Evolutionary conservation across 805 yeast genomes (phyloP), one percentile per base, ranked within the genome.

Genomic region (Candida namnaoensis): DNA sequence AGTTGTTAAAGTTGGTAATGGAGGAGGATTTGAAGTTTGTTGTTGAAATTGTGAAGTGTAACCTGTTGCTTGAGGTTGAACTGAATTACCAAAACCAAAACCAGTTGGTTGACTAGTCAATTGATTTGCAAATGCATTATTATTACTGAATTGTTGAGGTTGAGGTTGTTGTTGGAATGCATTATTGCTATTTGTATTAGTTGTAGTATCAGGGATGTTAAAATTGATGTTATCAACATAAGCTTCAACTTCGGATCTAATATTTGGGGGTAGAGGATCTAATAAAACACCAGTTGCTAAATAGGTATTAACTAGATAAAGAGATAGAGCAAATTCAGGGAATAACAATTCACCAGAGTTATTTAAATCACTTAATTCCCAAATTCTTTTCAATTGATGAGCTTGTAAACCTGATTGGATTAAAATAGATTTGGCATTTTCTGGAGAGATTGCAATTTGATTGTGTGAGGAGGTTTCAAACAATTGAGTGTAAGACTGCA

Each of bases 301-400:
- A 8, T 8, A 26, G 2, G 28, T 26, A 26, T 26, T 26, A 4
- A 10, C 7, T 26, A 26, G 10, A 10, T 8, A 26, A 7, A 26
- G 10, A 10, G 28, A 7, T 49, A 91, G 69, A 13, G 95, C 95
- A 69, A 91, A 91, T 61, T 91, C 97, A 2, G 98, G 98, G 57
- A 90, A 91, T 51, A 91, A 64, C 46, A 91, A 73, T 42, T 78
- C 72, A 2, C 98, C 98, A 7, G 93, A 80, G 53, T 78, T 82
- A 51, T 80, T 84, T 2, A 95, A 82, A 56, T 91, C 98, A n/a
- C 95, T 76, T 44, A 91, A 67, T 24, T 83, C 80, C 98, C 98
- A 91, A 46, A 91, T 83, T 51, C 78, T 87, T 3, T 91, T 91
- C 51, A 91, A 70, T 36, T 81, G 77, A 25, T 75, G 69, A 3